phyloP scores from a whole-genome alignment of 176 grass and related monocot genomes.

The Eragrostis nindensis region DNA sequence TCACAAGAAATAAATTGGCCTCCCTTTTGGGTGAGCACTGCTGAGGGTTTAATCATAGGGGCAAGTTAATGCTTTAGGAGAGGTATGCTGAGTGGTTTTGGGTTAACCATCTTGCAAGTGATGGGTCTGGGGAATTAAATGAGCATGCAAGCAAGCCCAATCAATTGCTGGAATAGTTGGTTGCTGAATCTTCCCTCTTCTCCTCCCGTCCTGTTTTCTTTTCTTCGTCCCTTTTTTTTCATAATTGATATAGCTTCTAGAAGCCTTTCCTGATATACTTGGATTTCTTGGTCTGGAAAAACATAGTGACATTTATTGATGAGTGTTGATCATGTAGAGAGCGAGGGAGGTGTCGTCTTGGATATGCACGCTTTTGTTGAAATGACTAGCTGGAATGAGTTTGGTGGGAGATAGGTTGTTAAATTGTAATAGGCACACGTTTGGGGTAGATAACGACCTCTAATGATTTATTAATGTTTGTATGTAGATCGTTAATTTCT shows the following conservation, averaged over 20 bases:
- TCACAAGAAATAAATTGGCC: constrained; percentile 45
- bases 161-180: constrained; percentile 57
- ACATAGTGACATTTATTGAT: constrained; percentile 16
- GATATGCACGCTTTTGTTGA: background rate
- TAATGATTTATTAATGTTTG: background rate
- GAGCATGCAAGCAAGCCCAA: constrained; percentile 32
- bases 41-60: constrained; percentile 36
- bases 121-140: constrained; percentile 25
- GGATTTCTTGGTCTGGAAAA: background rate
- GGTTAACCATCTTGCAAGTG: constrained; percentile 50
- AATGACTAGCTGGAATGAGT: constrained; percentile 28
- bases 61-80: constrained; percentile 38
- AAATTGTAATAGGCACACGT: constrained; percentile 1
- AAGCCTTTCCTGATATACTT: background rate
- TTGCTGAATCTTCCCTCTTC: background rate
- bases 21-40: constrained; percentile 49
- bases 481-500: background rate
- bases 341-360: background rate
- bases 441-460: constrained; percentile 2
- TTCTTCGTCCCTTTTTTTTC: background rate
- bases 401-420: constrained; percentile 12
- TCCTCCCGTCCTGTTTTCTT: background rate
- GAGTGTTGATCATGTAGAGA: constrained; percentile 19
- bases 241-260: constrained; percentile 28
- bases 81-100: constrained; percentile 21